Conservation (phyloP, 306 rosid genomes). For the Cyamopsis tetragonoloba region DNA sequence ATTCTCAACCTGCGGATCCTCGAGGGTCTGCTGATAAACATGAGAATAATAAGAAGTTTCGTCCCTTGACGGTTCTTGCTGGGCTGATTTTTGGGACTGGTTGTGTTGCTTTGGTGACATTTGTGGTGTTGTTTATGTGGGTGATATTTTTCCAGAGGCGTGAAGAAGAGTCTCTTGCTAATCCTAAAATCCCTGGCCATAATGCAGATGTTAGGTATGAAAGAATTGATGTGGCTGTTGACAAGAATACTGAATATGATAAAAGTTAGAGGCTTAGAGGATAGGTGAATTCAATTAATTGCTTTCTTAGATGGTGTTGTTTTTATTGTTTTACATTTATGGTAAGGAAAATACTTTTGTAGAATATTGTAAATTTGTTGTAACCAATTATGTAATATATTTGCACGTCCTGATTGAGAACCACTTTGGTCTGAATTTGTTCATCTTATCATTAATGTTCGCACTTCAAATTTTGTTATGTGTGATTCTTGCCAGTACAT, state of each 20-base stretch:
- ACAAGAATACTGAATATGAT: conserved; percentile 26
- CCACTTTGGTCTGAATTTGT: conserved; percentile 9
- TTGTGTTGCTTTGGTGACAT: conserved; percentile 53
- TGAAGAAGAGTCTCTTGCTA: conserved; percentile 30
- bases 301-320: neutral
- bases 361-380: conserved; percentile 20
- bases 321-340: neutral
- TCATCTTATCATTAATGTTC: neutral
- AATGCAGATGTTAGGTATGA: conserved; percentile 52
- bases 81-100: conserved; percentile 58
- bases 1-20: conserved; percentile 55
- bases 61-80: conserved; percentile 45
- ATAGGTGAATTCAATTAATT: neutral
- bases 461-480: neutral
- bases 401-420: neutral
- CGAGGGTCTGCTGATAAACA: conserved; percentile 2
- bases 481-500: neutral
- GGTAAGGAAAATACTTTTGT: conserved; percentile 16
- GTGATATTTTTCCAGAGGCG: conserved; percentile 36
- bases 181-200: conserved; percentile 28
- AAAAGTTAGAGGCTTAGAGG: conserved; percentile 10
- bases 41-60: neutral
- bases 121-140: conserved; percentile 57
- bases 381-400: neutral
- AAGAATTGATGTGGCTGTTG: conserved; percentile 61